These are phyloP conservation scores for Chlamydomonas incerta DNA, from an alignment of 139 green algal species.

Conservation along the genomic window DNA sequence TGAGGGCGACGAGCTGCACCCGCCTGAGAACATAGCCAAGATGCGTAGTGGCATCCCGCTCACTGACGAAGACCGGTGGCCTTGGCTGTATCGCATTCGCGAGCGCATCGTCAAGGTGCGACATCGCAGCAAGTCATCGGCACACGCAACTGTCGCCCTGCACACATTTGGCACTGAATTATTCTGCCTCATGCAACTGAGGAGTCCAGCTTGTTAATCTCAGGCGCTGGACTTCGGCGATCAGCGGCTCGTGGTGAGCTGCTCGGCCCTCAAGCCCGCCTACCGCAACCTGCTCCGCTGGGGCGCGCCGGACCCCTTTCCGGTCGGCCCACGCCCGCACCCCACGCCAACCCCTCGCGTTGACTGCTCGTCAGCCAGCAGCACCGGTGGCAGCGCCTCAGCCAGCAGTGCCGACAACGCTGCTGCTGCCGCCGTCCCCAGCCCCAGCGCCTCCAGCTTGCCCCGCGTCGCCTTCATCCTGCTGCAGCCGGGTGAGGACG, in stretches of 20 bases:
- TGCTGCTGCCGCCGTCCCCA: neutral
- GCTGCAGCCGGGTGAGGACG: neutral
- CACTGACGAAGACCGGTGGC: neutral
- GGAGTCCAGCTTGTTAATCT: too few species aligned
- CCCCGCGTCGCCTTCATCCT: constrained; percentile 12
- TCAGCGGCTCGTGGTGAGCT: constrained; percentile 21
- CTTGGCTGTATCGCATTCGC: constrained; percentile 1
- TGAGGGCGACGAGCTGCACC: constrained; percentile 10
- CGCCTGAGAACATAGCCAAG: constrained; percentile 3
- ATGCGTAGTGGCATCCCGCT: neutral
- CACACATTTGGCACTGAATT: too few species aligned
- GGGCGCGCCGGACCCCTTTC: neutral
- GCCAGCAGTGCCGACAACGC: neutral
- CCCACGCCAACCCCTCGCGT: neutral
- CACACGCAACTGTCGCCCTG: too few species aligned
- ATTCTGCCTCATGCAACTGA: too few species aligned
- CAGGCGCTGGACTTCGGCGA: neutral
- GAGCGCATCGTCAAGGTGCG: neutral
- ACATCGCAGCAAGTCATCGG: neutral
- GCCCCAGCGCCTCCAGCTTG: neutral
- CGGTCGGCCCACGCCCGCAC: too few species aligned
- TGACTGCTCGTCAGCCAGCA: too few species aligned
- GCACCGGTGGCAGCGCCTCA: too few species aligned
- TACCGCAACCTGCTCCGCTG: constrained; percentile 2
- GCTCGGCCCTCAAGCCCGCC: constrained; percentile 10